Evolutionary conservation across 208 protist species (phyloP).

Genomic region (Crithidia expoeki): DNA sequence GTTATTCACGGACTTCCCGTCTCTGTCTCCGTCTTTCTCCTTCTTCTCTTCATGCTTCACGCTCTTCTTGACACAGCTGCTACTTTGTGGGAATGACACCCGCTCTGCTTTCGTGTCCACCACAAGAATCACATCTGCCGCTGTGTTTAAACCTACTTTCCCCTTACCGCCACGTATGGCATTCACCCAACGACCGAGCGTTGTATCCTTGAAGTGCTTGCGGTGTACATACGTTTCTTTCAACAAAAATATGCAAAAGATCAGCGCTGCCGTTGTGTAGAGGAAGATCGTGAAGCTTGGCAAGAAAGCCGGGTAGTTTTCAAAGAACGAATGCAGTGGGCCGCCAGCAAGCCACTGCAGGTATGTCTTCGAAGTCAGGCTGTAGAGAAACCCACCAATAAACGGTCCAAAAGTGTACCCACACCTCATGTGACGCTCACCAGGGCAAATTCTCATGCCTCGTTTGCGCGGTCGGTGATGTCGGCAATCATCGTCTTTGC

Average conservation of each 20-base stretch:
- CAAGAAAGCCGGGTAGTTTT: constrained; percentile 51
- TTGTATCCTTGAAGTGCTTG: constrained; percentile 18
- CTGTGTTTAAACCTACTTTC: too few relatives aligned
- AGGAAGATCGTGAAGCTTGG: constrained; percentile 45
- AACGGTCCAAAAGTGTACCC: constrained; percentile 66
- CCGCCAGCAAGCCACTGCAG: constrained; percentile 40
- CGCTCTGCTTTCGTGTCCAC: neutral
- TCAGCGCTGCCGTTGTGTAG: constrained; percentile 43
- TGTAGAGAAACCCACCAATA: constrained; percentile 76
- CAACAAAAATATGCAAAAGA: constrained; percentile 48
- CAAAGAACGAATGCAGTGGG: constrained; percentile 42
- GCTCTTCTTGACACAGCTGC: too few relatives aligned
- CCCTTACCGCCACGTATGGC: neutral
- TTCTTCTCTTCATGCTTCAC: too few relatives aligned
- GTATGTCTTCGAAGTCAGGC: constrained; percentile 40
- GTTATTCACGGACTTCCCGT: too few relatives aligned
- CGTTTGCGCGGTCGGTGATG: constrained; percentile 70
- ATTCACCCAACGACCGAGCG: constrained; percentile 8
- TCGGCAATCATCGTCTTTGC: constrained; percentile 77
- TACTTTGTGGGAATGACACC: too few relatives aligned
- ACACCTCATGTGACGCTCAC: constrained; percentile 90
- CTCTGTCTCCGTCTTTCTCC: too few relatives aligned
- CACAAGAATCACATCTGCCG: neutral
- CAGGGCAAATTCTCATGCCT: constrained; percentile 93
- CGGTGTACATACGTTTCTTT: constrained; percentile 46